Evolutionary conservation across 805 yeast genomes (phyloP).

Genomic region (Cyberlindnera xylosilytica): DNA sequence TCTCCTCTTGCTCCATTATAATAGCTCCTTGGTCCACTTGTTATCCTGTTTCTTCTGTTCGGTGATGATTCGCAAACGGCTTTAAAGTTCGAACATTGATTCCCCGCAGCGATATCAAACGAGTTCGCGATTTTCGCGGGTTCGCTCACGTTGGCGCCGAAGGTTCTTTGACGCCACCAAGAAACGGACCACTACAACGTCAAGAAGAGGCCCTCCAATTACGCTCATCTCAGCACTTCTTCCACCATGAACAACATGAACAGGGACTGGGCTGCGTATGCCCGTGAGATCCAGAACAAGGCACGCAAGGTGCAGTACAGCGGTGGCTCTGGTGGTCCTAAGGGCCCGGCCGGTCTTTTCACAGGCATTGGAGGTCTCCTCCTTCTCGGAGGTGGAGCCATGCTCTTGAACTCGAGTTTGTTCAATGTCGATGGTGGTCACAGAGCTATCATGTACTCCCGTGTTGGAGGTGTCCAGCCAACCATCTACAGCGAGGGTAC

Average conservation of each 20-base stretch:
- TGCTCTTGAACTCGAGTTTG: constrained; percentile 52
- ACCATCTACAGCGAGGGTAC: constrained; percentile 91
- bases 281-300: constrained; percentile 45
- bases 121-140: too few species aligned
- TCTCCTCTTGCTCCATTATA: not conserved
- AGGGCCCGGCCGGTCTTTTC: constrained; percentile 49
- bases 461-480: constrained; percentile 80
- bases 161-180: too few species aligned
- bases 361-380: constrained; percentile 64
- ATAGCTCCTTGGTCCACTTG: too few species aligned
- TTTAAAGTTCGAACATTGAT: too few species aligned
- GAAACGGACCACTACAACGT: too few species aligned
- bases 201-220: too few species aligned
- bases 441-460: constrained; percentile 90
- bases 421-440: constrained; percentile 98
- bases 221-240: too few species aligned
- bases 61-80: too few species aligned
- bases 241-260: constrained; percentile 27
- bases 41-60: too few species aligned
- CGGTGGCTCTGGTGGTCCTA: constrained; percentile 37
- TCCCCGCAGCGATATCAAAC: too few species aligned
- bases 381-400: constrained; percentile 54
- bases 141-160: too few species aligned
- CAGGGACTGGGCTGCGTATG: constrained; percentile 50
- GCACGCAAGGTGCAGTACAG: constrained; percentile 39